These are phyloP conservation scores for Aspergillus indologenus DNA, from an alignment of 495 filamentous ascomycete genomes.

Conservation along the genomic window DNA sequence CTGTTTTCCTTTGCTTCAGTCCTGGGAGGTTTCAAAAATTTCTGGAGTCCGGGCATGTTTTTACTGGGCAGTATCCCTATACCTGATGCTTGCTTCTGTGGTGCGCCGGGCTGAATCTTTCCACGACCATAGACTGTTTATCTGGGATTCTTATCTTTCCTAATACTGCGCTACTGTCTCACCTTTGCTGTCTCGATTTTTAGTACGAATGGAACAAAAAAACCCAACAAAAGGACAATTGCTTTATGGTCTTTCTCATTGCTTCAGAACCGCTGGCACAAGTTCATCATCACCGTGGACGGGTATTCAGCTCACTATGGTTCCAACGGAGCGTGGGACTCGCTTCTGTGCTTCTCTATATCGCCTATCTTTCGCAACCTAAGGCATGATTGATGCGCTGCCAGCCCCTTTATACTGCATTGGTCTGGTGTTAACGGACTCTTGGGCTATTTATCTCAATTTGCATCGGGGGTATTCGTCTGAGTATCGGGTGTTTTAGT, in stretches of 20 bases:
- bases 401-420: neutral
- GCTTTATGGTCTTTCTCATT: conserved; percentile 2
- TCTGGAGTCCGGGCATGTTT: conserved; percentile 43
- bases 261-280: conserved; percentile 13
- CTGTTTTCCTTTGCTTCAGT: conserved; percentile 25
- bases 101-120: conserved; percentile 34
- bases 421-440: neutral
- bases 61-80: conserved; percentile 35
- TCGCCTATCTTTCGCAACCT: neutral
- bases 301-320: conserved; percentile 13
- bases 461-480: neutral
- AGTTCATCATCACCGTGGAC: conserved; percentile 12
- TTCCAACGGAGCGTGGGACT: neutral
- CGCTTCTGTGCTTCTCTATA: neutral
- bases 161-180: conserved; percentile 24
- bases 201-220: conserved; percentile 23
- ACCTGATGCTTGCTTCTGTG: conserved; percentile 36
- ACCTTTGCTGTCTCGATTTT: conserved; percentile 17
- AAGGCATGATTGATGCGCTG: neutral
- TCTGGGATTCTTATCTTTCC: conserved; percentile 21
- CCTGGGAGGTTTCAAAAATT: conserved; percentile 37
- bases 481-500: neutral
- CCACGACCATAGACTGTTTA: conserved; percentile 38
- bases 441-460: neutral
- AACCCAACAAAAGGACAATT: conserved; percentile 20